Evolutionary conservation across 2,329 filamentous ascomycete genomes (phyloP), one percentile per base, ranked within the genome.

Genomic region (Phyllosticta citriasiana): DNA sequence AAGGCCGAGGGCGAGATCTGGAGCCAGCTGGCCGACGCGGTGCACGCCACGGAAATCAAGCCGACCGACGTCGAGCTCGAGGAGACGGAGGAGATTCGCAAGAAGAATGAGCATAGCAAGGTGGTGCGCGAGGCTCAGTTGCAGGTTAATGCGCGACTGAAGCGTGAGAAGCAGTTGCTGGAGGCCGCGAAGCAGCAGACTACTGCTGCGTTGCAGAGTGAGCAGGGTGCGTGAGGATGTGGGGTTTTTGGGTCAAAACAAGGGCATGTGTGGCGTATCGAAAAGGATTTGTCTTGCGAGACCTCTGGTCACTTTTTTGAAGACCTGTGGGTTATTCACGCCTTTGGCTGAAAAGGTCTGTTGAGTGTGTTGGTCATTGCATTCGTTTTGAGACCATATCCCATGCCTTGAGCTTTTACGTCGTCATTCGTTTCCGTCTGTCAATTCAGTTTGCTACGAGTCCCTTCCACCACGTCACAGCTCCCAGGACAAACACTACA

Each of bases 401-500:
- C 53, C 1, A 19, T 30, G 27, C 19, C 24, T 54, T 54, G 27
- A 26, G 10, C 4, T 35, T n/a, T 4, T n/a, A 25, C 50, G 12
- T 30, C n/a, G 25, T 50, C 33, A n/a, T 40, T 59, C 16, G n/a
- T 7, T 16, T 10, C 25, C 40, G 10, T 26, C 27, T 4, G 27
- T 22, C 50, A 60, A 16, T 26, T 22, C 50, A 60, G 9, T 26
- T 50, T 33, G 51, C 63, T 65, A 62, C 64, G 62, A 14, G 24
- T 1, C 75, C 76, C 61, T 72, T 75, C 77, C 77, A 81, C 78
- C 78, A 81, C 57, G 75, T 76, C 54, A 78, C 68, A 9, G 80
- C 78, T 12, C 88, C 88, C 64, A 93, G 72, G 57, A 92, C 86
- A 73, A 92, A 93, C 8, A 92, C 81, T 63, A 88, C 84, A 1